phyloP scores from a whole-genome alignment of 2,329 filamentous ascomycete species.

The Parastagonospora avenae region DNA sequence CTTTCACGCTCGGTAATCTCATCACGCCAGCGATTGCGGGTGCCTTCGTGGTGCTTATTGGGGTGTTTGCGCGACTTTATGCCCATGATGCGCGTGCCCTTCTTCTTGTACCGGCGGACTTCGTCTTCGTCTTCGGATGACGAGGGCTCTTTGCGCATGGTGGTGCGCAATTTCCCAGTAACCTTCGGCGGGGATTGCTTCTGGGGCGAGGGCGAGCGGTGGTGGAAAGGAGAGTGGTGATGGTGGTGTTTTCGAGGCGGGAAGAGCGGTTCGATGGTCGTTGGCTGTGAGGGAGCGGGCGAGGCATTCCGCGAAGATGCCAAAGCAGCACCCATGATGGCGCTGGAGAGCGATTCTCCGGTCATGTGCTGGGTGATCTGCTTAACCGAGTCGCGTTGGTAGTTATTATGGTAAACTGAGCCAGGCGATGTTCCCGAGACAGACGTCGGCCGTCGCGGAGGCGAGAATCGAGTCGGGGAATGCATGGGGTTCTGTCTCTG shows the following conservation, averaged over 20 bases:
- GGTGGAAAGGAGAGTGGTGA: conserved; percentile 43
- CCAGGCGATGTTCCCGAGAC: conserved; percentile 25
- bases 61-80: conserved; percentile 60
- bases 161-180: conserved; percentile 66
- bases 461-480: conserved; percentile 27
- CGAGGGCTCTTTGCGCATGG: conserved; percentile 61
- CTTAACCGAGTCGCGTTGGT: conserved; percentile 43
- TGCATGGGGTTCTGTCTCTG: conserved; percentile 32
- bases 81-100: conserved; percentile 62
- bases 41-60: conserved; percentile 75
- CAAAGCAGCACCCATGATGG: conserved; percentile 76
- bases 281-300: conserved; percentile 36
- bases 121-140: conserved; percentile 59
- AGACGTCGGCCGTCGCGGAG: conserved; percentile 28
- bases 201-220: conserved; percentile 46
- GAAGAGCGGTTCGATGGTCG: conserved; percentile 43
- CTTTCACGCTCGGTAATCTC: conserved; percentile 72
- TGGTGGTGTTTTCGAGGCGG: conserved; percentile 49
- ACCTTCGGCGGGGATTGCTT: conserved; percentile 41
- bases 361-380: conserved; percentile 56
- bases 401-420: conserved; percentile 47
- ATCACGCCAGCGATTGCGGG: conserved; percentile 77
- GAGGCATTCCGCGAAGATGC: conserved; percentile 64
- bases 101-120: conserved; percentile 57
- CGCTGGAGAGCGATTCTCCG: conserved; percentile 70